Evolutionary conservation across 2,329 filamentous ascomycete genomes (phyloP).

Genomic region (Penicillium fuscoglaucum): DNA sequence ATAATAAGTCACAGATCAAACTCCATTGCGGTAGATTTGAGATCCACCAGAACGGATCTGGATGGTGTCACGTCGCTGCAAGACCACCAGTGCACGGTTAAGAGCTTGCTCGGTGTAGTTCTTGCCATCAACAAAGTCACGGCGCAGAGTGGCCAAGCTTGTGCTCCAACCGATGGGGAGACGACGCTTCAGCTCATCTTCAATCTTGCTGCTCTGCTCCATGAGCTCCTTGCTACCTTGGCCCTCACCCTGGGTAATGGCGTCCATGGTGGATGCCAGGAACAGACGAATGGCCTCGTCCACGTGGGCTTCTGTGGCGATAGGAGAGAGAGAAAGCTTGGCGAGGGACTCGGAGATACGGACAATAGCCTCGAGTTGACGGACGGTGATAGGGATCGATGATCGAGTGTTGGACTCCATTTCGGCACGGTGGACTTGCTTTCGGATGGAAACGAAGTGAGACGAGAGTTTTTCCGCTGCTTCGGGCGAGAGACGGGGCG

Average conservation of each 20-base stretch:
- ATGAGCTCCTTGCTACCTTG: constrained; percentile 84
- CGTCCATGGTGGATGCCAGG: constrained; percentile 96
- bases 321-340: constrained; percentile 80
- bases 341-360: constrained; percentile 95
- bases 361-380: constrained; percentile 94
- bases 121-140: constrained; percentile 89
- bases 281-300: constrained; percentile 97
- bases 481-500: constrained; percentile 83
- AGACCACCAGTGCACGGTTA: constrained; percentile 77
- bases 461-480: constrained; percentile 95
- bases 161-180: constrained; percentile 96
- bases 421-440: constrained; percentile 89
- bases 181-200: constrained; percentile 81
- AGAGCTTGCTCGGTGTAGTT: constrained; percentile 86
- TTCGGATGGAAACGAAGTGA: constrained; percentile 93
- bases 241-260: constrained; percentile 84
- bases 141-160: constrained; percentile 77
- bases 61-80: constrained; percentile 80
- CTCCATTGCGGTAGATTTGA: constrained; percentile 51
- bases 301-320: constrained; percentile 88
- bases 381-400: constrained; percentile 94
- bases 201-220: constrained; percentile 82
- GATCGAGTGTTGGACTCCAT: constrained; percentile 85
- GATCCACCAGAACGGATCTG: constrained; percentile 52
- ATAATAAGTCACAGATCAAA: constrained; percentile 31